Evolutionary conservation across 805 yeast genomes (phyloP), one percentile per base, ranked within the genome.

Genomic region (Candida morakotiae): DNA sequence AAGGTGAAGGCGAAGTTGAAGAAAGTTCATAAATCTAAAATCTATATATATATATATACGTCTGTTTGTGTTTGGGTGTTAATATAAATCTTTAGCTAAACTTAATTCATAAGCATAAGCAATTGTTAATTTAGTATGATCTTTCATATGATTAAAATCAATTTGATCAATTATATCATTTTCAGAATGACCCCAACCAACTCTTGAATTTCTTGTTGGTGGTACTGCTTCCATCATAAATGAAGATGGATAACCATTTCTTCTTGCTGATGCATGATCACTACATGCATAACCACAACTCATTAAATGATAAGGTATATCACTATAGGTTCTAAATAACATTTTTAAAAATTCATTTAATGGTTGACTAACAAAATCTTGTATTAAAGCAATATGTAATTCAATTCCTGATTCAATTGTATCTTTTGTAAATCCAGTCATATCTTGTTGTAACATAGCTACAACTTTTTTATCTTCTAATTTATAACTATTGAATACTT

Each of bases 371-470:
- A 83, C 79, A 55, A 72, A 79, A 64, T 87, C 95, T 2, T 76
- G 73, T 41, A 88, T 77, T 31, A 89, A 68, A n/a, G 96, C 96
- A 48, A 89, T 71, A 54, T 77, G 79, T 28, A 75, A 86, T 56
- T 66, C 77, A 47, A 53, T 63, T 41, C 71, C 81, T 21, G 44
- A 60, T 44, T 70, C 75, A 25, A 60, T 52, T 28, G 79, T 64
- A 31, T 69, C 73, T 26, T 68, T 64, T 2, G 81, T 73, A 52
- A 68, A 86, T 0, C 96, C 96, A 2, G 95, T 83, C 95, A 89
- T 89, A 56, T 89, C 98, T 56, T 87, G 94, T 60, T 89, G 96
- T 25, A 91, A 64, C 91, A 88, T 82, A 3, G 89, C 87, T 20
- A 79, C 72, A 15, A 89, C 87, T 5, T 70, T 63, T 18, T 66